Conservation (phyloP, 2,329 filamentous ascomycete species). For the Colletotrichum costaricense region DNA sequence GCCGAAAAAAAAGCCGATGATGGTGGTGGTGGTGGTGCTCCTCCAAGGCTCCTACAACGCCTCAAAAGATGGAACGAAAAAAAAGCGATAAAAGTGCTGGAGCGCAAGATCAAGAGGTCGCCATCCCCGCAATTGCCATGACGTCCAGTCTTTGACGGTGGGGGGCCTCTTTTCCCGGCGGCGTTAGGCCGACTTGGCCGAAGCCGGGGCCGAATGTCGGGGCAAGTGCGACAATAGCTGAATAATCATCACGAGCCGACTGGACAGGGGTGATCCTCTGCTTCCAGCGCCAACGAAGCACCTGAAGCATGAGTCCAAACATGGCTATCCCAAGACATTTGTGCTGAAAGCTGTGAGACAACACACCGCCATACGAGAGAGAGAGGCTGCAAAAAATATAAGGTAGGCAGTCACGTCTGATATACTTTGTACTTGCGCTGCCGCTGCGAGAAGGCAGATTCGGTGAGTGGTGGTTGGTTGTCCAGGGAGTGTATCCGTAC, state of each 20-base stretch:
- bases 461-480: slow-evolving; percentile 12
- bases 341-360: not conserved
- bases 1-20: not conserved
- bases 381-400: not conserved
- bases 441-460: not conserved
- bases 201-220: slow-evolving; percentile 33
- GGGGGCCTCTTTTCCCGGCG: slow-evolving; percentile 22
- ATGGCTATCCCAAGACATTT: slow-evolving; percentile 18
- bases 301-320: not conserved
- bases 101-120: slow-evolving; percentile 9
- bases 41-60: not conserved
- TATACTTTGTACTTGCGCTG: not conserved
- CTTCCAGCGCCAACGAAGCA: slow-evolving; percentile 19
- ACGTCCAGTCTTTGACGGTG: slow-evolving; percentile 23
- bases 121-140: not conserved
- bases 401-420: not conserved
- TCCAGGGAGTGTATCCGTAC: not conserved
- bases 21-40: not conserved
- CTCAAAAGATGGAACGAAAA: not conserved
- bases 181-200: slow-evolving; percentile 32
- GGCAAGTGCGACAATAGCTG: slow-evolving; percentile 20
- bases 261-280: slow-evolving; percentile 19
- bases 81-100: not conserved
- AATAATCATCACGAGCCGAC: slow-evolving; percentile 22
- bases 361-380: not conserved